Conservation (phyloP, 139 green algal genomes). For the Edaphochlamys debaryana region DNA sequence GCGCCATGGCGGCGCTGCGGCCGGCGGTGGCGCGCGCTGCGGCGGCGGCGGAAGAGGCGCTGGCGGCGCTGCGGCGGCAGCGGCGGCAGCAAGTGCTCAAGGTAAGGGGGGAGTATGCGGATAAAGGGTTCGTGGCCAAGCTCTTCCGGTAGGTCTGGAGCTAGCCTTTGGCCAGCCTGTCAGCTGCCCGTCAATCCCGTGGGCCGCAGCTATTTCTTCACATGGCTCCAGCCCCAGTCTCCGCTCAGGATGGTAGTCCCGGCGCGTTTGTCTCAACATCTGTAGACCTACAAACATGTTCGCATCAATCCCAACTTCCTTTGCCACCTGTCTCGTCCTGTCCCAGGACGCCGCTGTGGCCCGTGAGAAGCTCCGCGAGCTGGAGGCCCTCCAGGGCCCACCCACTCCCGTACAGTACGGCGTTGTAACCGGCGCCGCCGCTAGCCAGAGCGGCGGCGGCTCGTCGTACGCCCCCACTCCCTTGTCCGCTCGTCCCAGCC, state of each 20-base stretch:
- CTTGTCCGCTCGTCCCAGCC: too few species aligned
- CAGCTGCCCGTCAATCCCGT: too few species aligned
- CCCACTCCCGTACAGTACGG: not conserved
- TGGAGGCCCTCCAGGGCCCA: constrained; percentile 3
- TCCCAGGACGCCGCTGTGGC: constrained; percentile 24
- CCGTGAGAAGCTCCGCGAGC: constrained; percentile 29
- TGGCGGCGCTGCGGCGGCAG: constrained; percentile 5
- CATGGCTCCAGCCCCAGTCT: too few species aligned
- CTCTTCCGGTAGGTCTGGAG: not conserved
- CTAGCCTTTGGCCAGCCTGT: too few species aligned
- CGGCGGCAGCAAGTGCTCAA: constrained; percentile 23
- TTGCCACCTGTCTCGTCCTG: not conserved
- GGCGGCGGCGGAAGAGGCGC: constrained; percentile 4
- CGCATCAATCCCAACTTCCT: not conserved
- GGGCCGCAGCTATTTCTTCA: too few species aligned
- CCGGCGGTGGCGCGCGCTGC: constrained; percentile 10
- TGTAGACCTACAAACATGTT: not conserved
- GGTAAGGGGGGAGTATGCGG: too few species aligned
- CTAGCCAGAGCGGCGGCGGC: constrained; percentile 13
- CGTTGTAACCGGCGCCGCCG: too few species aligned
- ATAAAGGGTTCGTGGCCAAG: not conserved
- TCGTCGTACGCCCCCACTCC: too few species aligned
- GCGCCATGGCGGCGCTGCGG: not conserved
- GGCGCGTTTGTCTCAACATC: too few species aligned
- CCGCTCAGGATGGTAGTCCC: too few species aligned